phyloP scores from a whole-genome alignment of 192 early-diverging fungal species.

The Geranomyces variabilis region DNA sequence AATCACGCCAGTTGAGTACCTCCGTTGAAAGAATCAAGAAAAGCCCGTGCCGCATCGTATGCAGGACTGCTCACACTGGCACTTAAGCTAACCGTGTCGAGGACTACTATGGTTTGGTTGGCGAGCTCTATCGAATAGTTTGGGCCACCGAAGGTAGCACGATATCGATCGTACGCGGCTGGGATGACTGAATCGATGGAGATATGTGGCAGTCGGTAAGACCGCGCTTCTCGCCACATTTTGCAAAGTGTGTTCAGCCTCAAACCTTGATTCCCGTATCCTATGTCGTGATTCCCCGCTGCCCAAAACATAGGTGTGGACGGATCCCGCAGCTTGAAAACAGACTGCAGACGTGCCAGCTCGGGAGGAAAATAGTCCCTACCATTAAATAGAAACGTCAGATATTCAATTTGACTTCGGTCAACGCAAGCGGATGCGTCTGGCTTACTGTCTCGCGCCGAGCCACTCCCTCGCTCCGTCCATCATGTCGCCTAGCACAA shows the following conservation, averaged over 20 bases:
- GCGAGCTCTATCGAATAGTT: constrained; percentile 43
- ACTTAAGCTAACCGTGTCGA: constrained; percentile 80
- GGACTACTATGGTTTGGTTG: constrained; percentile 60
- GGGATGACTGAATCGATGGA: constrained; percentile 29
- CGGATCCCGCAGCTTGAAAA: constrained; percentile 51
- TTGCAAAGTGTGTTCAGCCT: background rate
- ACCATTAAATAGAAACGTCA: background rate
- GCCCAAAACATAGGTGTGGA: constrained; percentile 58
- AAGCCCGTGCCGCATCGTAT: constrained; percentile 53
- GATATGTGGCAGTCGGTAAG: background rate
- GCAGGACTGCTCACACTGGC: constrained; percentile 39
- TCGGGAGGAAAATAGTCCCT: constrained; percentile 56
- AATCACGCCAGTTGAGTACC: constrained; percentile 11
- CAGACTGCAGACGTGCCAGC: constrained; percentile 52
- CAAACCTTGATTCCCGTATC: constrained; percentile 52
- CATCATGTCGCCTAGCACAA: constrained; percentile 88
- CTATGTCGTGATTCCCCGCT: constrained; percentile 95
- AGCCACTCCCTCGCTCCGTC: constrained; percentile 58
- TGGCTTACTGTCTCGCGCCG: constrained; percentile 5
- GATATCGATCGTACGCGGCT: constrained; percentile 44
- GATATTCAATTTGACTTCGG: background rate
- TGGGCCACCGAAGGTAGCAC: constrained; percentile 40
- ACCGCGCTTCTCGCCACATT: background rate
- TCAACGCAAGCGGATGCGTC: background rate
- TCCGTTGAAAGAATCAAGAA: constrained; percentile 49